Percentiles rank a stretch among this genome's conserved stretches.
Evolutionary conservation across 108 stramenopile genomes (phyloP).

Genomic region (Aurantiochytrium sp.): DNA sequence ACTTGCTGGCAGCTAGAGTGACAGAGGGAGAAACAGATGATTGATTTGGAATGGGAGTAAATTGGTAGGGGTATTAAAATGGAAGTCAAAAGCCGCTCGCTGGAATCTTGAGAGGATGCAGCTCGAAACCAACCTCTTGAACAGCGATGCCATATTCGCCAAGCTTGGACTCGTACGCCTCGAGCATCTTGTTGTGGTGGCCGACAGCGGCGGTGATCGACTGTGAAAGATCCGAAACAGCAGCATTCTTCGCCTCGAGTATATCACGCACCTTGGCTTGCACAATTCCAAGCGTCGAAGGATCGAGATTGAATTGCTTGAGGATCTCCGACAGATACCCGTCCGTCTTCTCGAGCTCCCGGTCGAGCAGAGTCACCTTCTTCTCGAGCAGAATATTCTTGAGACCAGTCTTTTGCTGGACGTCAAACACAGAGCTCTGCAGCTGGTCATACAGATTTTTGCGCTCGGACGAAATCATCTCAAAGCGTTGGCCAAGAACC

Average conservation of each 20-base stretch:
- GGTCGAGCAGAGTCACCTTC: conserved; percentile 44
- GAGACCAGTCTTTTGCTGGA: conserved; percentile 64
- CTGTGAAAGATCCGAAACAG: conserved; percentile 23
- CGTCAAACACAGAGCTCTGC: conserved; percentile 41
- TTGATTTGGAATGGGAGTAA: no score
- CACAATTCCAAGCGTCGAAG: conserved; percentile 13
- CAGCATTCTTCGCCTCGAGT: conserved; percentile 36
- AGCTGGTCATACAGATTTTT: conserved; percentile 40
- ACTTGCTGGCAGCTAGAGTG: no score
- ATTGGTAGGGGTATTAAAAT: no score
- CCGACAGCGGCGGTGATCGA: conserved; percentile 30
- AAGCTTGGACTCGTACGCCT: conserved; percentile 33
- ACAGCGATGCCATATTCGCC: conserved; percentile 41
- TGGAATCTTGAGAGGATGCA: background rate
- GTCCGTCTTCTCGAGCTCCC: conserved; percentile 48
- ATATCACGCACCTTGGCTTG: conserved; percentile 44
- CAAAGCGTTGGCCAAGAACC: conserved; percentile 43
- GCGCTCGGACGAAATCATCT: conserved; percentile 27
- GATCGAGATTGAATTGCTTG: conserved; percentile 54
- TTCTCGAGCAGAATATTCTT: conserved; percentile 64
- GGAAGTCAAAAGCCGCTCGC: no score
- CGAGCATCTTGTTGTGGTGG: conserved; percentile 33
- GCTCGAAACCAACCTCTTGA: conserved; percentile 47
- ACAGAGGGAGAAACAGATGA: no score
- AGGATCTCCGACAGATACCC: conserved; percentile 62